phyloP scores from a whole-genome alignment of 2,329 filamentous ascomycete genomes.

The Lachnellula cervina region DNA sequence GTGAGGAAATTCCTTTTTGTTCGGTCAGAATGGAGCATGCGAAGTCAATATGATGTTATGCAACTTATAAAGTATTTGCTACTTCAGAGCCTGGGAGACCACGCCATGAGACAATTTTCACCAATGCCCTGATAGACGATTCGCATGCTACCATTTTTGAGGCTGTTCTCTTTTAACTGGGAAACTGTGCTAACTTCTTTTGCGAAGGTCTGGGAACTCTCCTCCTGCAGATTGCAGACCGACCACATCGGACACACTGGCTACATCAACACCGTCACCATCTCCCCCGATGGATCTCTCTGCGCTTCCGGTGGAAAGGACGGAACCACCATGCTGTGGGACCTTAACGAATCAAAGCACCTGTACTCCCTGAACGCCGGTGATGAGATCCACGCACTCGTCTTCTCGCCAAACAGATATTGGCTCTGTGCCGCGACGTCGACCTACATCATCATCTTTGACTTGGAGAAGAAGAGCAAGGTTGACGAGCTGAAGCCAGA shows the following conservation, averaged over 20 bases:
- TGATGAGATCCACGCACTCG: conserved; percentile 99
- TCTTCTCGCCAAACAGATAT: conserved; percentile 99
- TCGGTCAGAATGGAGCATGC: conserved; percentile 19
- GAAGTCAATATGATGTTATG: conserved; percentile 79
- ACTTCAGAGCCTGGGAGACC: conserved; percentile 90
- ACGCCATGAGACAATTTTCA: conserved; percentile 96
- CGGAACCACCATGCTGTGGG: conserved; percentile 99
- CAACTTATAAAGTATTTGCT: conserved; percentile 97
- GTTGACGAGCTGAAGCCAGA: conserved; percentile 99
- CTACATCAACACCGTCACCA: conserved; percentile 99
- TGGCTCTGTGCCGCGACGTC: conserved; percentile 98
- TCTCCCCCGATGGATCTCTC: conserved; percentile 98
- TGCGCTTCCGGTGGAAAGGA: conserved; percentile 99
- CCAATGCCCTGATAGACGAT: conserved; percentile 69
- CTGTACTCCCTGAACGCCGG: conserved; percentile 99
- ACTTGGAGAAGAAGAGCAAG: conserved; percentile 99
- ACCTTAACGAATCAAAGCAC: conserved; percentile 99
- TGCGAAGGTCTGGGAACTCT: conserved; percentile 93
- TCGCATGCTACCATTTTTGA: conserved; percentile 17
- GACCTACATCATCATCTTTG: conserved; percentile 99
- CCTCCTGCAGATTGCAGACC: conserved; percentile 98
- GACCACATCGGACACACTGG: conserved; percentile 99
- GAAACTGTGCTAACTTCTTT: conserved; percentile 17
- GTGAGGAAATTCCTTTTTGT: conserved; percentile 53
- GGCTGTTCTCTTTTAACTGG: background rate